phyloP scores from a whole-genome alignment of 257 asterid species.

The Ilex asprella region DNA sequence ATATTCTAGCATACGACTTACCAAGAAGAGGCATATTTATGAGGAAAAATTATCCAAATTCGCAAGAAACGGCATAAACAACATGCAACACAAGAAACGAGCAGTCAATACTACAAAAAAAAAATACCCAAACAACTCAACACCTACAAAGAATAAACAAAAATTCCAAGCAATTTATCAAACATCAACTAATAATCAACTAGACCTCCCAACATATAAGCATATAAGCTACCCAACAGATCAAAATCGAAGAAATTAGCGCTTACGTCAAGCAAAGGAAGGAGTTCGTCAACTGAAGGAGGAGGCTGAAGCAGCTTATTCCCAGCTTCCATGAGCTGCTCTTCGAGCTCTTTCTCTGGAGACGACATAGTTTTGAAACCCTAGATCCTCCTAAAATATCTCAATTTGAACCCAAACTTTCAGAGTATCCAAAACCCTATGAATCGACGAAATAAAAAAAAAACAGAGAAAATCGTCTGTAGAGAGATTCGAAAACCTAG shows the following conservation, averaged over 20 bases:
- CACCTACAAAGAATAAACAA: background rate
- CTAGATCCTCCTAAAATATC: too few species aligned
- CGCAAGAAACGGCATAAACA: too few species aligned
- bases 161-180: background rate
- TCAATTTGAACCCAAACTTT: background rate
- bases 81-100: too few species aligned
- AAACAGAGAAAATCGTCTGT: background rate
- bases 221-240: background rate
- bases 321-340: slow-evolving; percentile 62
- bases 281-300: slow-evolving; percentile 50
- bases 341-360: slow-evolving; percentile 36
- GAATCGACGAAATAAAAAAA: background rate
- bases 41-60: too few species aligned
- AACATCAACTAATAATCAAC: background rate
- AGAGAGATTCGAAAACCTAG: background rate
- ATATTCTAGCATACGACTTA: too few species aligned
- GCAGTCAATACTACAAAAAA: background rate
- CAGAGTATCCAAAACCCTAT: background rate
- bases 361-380: slow-evolving; percentile 11
- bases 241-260: background rate
- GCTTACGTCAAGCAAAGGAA: slow-evolving; percentile 77
- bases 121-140: background rate
- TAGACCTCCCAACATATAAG: background rate
- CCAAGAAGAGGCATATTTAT: too few species aligned
- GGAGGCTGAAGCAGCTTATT: slow-evolving; percentile 59